Percentiles rank a stretch among this genome's conserved stretches.
These are phyloP conservation scores for Trametes sanguinea DNA, from an alignment of 768 basidiomycete species.

Conservation along the genomic window DNA sequence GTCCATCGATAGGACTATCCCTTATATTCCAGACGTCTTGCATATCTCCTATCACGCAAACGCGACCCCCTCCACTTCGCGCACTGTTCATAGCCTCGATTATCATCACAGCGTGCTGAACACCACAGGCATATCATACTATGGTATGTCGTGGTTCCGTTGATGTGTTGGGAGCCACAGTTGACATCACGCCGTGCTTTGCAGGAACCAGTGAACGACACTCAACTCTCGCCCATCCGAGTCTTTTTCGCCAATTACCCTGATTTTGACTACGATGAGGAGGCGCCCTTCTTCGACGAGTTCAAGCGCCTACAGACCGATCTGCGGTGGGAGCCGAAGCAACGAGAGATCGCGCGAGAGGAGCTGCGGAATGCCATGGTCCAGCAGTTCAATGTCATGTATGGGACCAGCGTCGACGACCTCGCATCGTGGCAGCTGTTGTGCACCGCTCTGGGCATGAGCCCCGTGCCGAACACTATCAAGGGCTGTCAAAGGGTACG, in stretches of 20 bases:
- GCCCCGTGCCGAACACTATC: slow-evolving; percentile 4
- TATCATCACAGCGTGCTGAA: too few species aligned
- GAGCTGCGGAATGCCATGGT: slow-evolving; percentile 15
- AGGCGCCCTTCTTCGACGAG: slow-evolving; percentile 9
- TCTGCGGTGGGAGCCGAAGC: neutral
- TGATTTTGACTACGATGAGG: slow-evolving; percentile 4
- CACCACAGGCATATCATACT: neutral
- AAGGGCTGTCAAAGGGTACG: slow-evolving; percentile 15
- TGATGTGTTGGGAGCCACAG: neutral
- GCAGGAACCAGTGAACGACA: neutral
- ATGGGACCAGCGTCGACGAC: slow-evolving; percentile 22
- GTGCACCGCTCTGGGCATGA: slow-evolving; percentile 5
- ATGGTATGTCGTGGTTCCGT: neutral
- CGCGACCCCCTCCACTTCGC: neutral
- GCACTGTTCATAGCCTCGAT: neutral
- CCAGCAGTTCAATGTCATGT: slow-evolving; percentile 24
- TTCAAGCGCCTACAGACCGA: slow-evolving; percentile 12
- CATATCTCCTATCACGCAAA: neutral
- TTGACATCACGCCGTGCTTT: neutral
- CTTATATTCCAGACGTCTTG: neutral
- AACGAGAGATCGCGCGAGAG: neutral
- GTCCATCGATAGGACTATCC: neutral
- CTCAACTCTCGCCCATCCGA: slow-evolving; percentile 5
- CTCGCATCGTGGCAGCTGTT: slow-evolving; percentile 15
- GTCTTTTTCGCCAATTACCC: slow-evolving; percentile 22